These are phyloP conservation scores for Cercospora beticola DNA, from an alignment of 2,329 filamentous ascomycete species.

Conservation along the genomic window DNA sequence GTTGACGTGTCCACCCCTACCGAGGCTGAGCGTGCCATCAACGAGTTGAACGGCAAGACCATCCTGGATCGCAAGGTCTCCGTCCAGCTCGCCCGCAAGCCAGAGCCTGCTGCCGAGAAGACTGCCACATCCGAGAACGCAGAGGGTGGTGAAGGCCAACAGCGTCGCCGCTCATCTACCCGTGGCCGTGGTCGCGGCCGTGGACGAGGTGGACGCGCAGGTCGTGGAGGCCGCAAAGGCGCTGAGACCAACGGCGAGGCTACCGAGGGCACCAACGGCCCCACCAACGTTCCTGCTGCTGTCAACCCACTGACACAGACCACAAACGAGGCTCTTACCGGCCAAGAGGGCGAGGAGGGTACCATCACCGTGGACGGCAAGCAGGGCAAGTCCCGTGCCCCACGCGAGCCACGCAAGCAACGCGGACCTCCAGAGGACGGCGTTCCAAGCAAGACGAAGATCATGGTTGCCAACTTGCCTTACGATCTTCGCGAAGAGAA, in stretches of 20 bases:
- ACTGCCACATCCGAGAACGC: constrained; percentile 73
- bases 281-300: constrained; percentile 54
- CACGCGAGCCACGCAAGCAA: constrained; percentile 64
- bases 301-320: constrained; percentile 52
- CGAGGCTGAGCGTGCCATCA: constrained; percentile 93
- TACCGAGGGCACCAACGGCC: constrained; percentile 43
- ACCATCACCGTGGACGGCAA: constrained; percentile 45
- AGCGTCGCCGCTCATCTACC: constrained; percentile 55
- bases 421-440: constrained; percentile 96
- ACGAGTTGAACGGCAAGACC: constrained; percentile 93
- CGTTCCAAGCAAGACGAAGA: constrained; percentile 98
- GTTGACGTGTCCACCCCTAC: constrained; percentile 93
- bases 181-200: constrained; percentile 58
- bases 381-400: constrained; percentile 49
- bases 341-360: constrained; percentile 50
- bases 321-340: constrained; percentile 57
- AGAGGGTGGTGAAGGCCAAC: constrained; percentile 71
- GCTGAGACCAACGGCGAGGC: constrained; percentile 43
- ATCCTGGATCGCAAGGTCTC: constrained; percentile 99
- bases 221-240: constrained; percentile 65
- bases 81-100: constrained; percentile 97
- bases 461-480: constrained; percentile 99
- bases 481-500: constrained; percentile 98
- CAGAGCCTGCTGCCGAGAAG: constrained; percentile 77
- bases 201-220: constrained; percentile 60